Conservation (phyloP, 1,284 basidiomycete species). For the Microbotryum silenes-acaulis region DNA sequence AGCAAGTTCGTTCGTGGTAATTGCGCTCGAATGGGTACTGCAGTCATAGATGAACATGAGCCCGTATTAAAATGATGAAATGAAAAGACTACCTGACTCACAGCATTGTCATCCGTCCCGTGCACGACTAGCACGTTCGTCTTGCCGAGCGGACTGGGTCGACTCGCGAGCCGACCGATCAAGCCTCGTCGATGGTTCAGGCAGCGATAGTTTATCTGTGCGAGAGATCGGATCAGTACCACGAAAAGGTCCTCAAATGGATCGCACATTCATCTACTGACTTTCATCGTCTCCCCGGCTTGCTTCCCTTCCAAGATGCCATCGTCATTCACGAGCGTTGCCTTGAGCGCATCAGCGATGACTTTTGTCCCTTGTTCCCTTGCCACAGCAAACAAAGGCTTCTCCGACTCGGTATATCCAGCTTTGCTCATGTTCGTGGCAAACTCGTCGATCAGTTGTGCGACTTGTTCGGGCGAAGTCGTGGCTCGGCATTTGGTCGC, state of each 20-base stretch:
- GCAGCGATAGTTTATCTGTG: background rate
- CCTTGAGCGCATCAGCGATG: constrained; percentile 3
- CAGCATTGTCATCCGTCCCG: constrained; percentile 8
- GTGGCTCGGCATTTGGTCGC: constrained; percentile 1
- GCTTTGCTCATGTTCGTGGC: constrained; percentile 2
- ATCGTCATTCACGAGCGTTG: constrained; percentile 6
- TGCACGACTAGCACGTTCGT: constrained; percentile 8
- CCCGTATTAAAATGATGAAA: too few relatives aligned
- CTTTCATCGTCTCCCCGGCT: constrained; percentile 4
- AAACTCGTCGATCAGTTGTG: background rate
- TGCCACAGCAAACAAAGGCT: background rate
- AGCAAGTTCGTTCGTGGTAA: constrained; percentile 2
- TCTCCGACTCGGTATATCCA: constrained; percentile 1
- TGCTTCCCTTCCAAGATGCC: constrained; percentile 2
- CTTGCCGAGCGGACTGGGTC: constrained; percentile 5
- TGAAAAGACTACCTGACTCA: background rate
- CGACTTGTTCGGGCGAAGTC: background rate
- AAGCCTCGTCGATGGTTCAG: background rate
- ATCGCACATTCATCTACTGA: too few relatives aligned
- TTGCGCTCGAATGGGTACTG: constrained; percentile 14
- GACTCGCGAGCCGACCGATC: background rate
- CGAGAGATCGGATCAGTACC: too few relatives aligned
- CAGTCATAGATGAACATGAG: background rate
- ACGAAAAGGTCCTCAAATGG: too few relatives aligned
- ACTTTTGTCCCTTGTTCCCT: background rate